A percentile compares a stretch with the other conserved stretches of the same genome.
phyloP scores from a whole-genome alignment of 768 basidiomycete genomes.

The Trametes cubensis region DNA sequence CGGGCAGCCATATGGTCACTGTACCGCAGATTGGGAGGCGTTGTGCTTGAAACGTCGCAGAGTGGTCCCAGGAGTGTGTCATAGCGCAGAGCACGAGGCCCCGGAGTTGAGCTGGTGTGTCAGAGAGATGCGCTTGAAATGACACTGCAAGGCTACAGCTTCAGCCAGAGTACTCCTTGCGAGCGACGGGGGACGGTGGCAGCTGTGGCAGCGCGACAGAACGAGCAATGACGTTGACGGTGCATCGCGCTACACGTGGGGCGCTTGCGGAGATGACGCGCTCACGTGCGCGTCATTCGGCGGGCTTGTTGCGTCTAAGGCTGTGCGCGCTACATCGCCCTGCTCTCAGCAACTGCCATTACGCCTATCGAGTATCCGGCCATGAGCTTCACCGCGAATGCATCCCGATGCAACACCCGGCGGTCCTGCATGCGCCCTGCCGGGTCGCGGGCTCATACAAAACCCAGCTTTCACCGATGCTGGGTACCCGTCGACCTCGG shows the following conservation, averaged over 20 bases:
- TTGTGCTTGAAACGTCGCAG: not conserved
- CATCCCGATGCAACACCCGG: conserved; percentile 13
- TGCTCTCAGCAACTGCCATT: conserved; percentile 27
- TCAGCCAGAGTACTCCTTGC: conserved; percentile 1
- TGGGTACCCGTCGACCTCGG: conserved; percentile 11
- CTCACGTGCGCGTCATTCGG: conserved; percentile 23
- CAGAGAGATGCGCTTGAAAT: not conserved
- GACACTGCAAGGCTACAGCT: conserved; percentile 21
- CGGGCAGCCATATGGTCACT: not conserved
- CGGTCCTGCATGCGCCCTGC: conserved; percentile 18
- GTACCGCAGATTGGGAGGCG: not conserved
- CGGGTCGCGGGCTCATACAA: conserved; percentile 23
- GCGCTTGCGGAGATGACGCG: conserved; percentile 14
- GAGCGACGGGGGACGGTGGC: conserved; percentile 11
- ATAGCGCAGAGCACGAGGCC: not conserved
- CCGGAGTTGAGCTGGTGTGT: not conserved
- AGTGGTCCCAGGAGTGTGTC: not conserved
- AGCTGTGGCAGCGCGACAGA: conserved; percentile 6
- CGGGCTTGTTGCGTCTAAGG: conserved; percentile 5
- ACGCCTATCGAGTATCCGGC: conserved; percentile 22
- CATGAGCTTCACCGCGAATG: conserved; percentile 18
- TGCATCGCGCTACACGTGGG: conserved; percentile 8
- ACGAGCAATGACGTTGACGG: conserved; percentile 20
- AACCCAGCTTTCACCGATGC: conserved; percentile 23
- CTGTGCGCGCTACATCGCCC: conserved; percentile 26